These are phyloP conservation scores for Gelatoporia subvermispora DNA, from an alignment of 768 basidiomycete genomes.

Conservation along the genomic window DNA sequence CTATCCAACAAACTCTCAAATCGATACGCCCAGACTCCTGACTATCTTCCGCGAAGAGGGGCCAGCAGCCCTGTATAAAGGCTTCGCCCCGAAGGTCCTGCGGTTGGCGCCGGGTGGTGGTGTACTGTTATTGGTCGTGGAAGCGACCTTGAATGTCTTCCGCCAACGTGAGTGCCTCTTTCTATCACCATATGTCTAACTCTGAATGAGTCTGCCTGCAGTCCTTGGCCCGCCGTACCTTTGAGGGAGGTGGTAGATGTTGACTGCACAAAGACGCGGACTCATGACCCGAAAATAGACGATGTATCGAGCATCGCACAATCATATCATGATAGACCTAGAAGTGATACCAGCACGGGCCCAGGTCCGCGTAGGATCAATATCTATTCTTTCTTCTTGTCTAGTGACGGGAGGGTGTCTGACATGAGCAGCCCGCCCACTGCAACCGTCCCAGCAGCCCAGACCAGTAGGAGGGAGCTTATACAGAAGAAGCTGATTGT, in stretches of 20 bases:
- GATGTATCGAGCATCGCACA: too few relatives aligned
- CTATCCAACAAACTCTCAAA: not conserved
- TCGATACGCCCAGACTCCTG: conserved; percentile 38
- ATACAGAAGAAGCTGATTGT: conserved; percentile 87
- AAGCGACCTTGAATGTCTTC: conserved; percentile 75
- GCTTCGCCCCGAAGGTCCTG: conserved; percentile 93
- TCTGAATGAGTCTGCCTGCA: conserved; percentile 1
- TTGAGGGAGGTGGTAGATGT: conserved; percentile 8
- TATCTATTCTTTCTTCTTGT: too few relatives aligned
- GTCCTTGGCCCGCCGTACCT: conserved; percentile 25
- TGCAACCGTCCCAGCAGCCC: conserved; percentile 73
- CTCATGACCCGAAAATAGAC: too few relatives aligned
- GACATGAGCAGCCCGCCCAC: conserved; percentile 69
- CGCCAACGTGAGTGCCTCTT: conserved; percentile 47
- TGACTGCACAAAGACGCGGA: too few relatives aligned
- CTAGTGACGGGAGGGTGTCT: not conserved
- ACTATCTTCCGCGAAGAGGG: conserved; percentile 89
- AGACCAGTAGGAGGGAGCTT: conserved; percentile 70
- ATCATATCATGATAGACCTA: too few relatives aligned
- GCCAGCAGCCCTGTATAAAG: conserved; percentile 82
- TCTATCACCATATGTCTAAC: too few relatives aligned
- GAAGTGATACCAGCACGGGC: too few relatives aligned
- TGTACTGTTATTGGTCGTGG: conserved; percentile 89
- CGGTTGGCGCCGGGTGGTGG: conserved; percentile 95
- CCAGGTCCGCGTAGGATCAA: too few relatives aligned